Conservation (phyloP, 139 green algal genomes). For the Astrephomene gubernaculifera region DNA sequence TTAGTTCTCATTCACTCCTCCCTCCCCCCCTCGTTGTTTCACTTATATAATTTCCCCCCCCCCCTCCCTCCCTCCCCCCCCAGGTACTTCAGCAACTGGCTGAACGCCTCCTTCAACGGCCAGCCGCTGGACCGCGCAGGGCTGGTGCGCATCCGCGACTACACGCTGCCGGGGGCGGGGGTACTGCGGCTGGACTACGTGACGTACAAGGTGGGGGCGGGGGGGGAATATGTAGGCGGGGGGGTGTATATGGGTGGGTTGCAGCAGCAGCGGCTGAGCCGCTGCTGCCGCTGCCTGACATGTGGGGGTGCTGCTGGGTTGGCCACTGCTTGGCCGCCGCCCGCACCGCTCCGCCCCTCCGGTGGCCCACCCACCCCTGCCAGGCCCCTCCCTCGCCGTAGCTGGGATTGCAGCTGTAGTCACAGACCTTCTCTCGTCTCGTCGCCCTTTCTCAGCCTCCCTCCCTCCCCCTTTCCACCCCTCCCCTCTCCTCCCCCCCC, state of each 20-base stretch:
- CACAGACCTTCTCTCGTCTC: neutral
- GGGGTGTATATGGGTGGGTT: neutral
- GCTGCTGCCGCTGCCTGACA: neutral
- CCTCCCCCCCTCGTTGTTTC: neutral
- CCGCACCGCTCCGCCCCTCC: neutral
- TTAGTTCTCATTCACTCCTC: neutral
- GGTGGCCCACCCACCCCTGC: neutral
- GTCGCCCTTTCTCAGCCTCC: neutral
- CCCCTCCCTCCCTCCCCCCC: neutral
- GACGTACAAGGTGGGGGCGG: conserved; percentile 39
- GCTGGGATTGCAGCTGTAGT: neutral
- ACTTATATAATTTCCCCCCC: neutral
- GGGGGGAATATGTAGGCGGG: neutral
- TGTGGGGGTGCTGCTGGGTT: neutral
- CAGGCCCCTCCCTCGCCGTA: neutral
- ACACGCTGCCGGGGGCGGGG: conserved; percentile 35
- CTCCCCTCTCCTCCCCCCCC: neutral
- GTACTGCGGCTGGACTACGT: conserved; percentile 54
- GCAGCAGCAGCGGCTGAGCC: too few species aligned
- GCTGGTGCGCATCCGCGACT: conserved; percentile 36
- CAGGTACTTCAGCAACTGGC: conserved; percentile 56
- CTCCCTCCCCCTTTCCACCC: neutral
- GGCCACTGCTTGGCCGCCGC: neutral
- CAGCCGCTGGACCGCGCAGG: conserved; percentile 23
- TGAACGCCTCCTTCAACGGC: conserved; percentile 45